These are phyloP conservation scores for Naganishia randhawae DNA, from an alignment of 768 basidiomycete genomes.

Conservation along the genomic window DNA sequence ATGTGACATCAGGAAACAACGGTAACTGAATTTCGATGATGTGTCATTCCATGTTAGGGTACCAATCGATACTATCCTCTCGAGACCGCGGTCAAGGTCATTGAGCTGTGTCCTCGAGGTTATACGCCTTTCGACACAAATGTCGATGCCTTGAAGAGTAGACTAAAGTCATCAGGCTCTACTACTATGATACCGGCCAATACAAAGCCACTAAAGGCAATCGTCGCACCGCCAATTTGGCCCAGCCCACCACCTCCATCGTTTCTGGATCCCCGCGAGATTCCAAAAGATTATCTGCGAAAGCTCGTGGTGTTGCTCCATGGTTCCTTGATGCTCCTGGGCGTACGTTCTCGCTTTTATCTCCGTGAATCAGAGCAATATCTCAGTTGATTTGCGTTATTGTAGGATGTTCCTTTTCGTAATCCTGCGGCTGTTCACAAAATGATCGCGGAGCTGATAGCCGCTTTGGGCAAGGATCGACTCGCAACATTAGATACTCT, in stretches of 20 bases:
- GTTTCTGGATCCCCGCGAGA: constrained; percentile 37
- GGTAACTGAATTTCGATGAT: not conserved
- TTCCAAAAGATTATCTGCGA: constrained; percentile 35
- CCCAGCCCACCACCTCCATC: constrained; percentile 50
- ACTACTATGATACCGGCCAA: constrained; percentile 23
- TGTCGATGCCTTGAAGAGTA: not conserved
- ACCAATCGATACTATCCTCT: constrained; percentile 73
- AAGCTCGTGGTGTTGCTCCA: constrained; percentile 30
- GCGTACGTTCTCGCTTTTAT: constrained; percentile 31
- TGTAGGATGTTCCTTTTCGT: constrained; percentile 37
- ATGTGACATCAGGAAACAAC: not conserved
- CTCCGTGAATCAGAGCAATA: too few relatives aligned
- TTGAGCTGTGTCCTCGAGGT: constrained; percentile 57
- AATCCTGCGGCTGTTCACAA: constrained; percentile 29
- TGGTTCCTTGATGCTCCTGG: constrained; percentile 19
- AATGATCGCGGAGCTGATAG: constrained; percentile 38
- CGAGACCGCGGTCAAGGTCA: constrained; percentile 58
- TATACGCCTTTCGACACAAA: constrained; percentile 61
- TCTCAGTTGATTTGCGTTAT: not conserved
- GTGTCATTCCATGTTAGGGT: constrained; percentile 56
- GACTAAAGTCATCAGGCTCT: not conserved
- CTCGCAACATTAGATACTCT: constrained; percentile 30
- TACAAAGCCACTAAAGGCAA: constrained; percentile 35
- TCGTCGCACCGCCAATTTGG: constrained; percentile 31
- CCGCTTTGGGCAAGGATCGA: constrained; percentile 41